Conservation (phyloP, 1,284 basidiomycete genomes). For the Cutaneotrichosporon spelunceum region DNA sequence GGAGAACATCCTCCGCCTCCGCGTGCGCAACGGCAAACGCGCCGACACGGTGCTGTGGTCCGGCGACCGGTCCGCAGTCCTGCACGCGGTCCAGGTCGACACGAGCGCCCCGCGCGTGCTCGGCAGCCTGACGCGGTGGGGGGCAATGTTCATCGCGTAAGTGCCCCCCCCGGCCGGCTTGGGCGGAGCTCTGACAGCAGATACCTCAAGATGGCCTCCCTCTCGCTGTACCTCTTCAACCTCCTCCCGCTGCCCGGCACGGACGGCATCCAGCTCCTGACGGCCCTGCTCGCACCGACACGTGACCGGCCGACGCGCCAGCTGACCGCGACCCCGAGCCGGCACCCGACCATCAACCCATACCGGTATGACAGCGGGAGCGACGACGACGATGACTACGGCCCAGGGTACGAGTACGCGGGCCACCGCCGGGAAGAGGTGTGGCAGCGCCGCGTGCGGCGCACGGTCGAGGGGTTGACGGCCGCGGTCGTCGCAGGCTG, state of each 20-base stretch:
- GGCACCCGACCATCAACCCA: slow-evolving; percentile 22
- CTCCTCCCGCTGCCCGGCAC: slow-evolving; percentile 45
- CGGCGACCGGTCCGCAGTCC: slow-evolving; percentile 33
- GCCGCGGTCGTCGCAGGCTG: slow-evolving; percentile 27
- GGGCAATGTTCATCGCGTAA: slow-evolving; percentile 35
- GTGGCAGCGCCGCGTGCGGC: slow-evolving; percentile 32
- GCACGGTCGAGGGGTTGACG: slow-evolving; percentile 27
- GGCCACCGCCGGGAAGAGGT: slow-evolving; percentile 26
- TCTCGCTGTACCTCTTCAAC: slow-evolving; percentile 49
- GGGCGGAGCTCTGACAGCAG: slow-evolving; percentile 26
- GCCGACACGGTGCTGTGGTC: slow-evolving; percentile 35
- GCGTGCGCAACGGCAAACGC: slow-evolving; percentile 12
- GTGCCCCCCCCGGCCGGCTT: too few species aligned
- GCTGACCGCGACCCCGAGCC: slow-evolving; percentile 15
- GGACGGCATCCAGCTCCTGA: slow-evolving; percentile 44
- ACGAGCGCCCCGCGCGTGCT: slow-evolving; percentile 27
- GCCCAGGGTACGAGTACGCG: slow-evolving; percentile 23
- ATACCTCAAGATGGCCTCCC: slow-evolving; percentile 38
- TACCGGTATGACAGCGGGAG: slow-evolving; percentile 20
- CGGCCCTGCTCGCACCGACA: slow-evolving; percentile 20
- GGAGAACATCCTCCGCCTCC: slow-evolving; percentile 37
- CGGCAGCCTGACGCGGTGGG: slow-evolving; percentile 31
- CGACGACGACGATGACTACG: slow-evolving; percentile 36
- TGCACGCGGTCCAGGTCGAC: slow-evolving; percentile 31
- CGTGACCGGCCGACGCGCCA: slow-evolving; percentile 3